Evolutionary conservation across 306 rosid genomes (phyloP).

Genomic region (Medicago arabica): DNA sequence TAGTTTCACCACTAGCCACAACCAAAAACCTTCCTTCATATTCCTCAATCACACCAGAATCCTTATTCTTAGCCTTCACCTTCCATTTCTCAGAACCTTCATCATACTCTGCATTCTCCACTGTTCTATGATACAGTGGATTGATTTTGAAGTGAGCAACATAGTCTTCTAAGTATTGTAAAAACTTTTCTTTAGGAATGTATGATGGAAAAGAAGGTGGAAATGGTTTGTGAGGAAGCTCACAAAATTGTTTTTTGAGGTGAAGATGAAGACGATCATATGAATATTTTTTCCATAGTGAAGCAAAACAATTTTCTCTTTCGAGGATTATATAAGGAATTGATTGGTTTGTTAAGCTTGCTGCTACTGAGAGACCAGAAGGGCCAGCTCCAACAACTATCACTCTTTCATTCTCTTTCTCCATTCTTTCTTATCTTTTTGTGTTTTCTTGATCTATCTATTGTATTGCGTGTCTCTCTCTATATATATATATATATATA

Average conservation of each 20-base stretch:
- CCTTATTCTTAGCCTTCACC: constrained; percentile 47
- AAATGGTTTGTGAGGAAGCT: constrained; percentile 64
- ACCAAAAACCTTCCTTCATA: constrained; percentile 52
- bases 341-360: constrained; percentile 45
- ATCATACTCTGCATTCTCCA: constrained; percentile 52
- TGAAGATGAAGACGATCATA: constrained; percentile 82
- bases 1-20: constrained; percentile 72
- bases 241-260: constrained; percentile 60
- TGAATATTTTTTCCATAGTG: constrained; percentile 71
- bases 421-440: constrained; percentile 12
- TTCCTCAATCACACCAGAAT: constrained; percentile 48
- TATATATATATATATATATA: no score
- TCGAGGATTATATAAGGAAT: constrained; percentile 63
- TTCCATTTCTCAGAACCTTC: constrained; percentile 43
- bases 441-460: neutral
- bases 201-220: constrained; percentile 55
- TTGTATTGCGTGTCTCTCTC: neutral
- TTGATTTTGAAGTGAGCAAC: constrained; percentile 59
- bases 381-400: constrained; percentile 77
- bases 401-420: constrained; percentile 41
- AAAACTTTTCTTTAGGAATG: constrained; percentile 51
- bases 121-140: constrained; percentile 55
- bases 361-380: constrained; percentile 68
- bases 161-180: constrained; percentile 59
- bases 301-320: constrained; percentile 69